phyloP scores from a whole-genome alignment of 495 filamentous ascomycete species.

The Penicillium daleae region DNA sequence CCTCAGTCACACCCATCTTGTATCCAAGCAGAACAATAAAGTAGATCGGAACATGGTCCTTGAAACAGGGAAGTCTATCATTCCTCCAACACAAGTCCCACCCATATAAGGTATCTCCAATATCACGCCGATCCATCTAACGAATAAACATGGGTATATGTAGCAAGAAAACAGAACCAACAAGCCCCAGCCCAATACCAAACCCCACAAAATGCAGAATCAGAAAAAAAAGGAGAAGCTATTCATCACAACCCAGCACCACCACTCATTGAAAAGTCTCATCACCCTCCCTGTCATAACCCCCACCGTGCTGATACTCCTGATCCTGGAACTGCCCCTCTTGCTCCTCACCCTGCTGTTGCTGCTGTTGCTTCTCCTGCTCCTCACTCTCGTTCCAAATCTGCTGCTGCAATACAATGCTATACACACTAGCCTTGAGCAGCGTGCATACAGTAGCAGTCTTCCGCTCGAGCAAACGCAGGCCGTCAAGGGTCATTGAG shows the following conservation, averaged over 20 bases:
- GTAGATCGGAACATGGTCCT: too few relatives aligned
- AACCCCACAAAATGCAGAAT: constrained; percentile 10
- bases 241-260: background rate
- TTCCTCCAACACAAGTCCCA: background rate
- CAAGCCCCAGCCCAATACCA: background rate
- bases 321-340: constrained; percentile 31
- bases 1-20: too few relatives aligned
- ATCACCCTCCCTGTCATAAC: constrained; percentile 37
- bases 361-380: constrained; percentile 38
- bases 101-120: background rate
- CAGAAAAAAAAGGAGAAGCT: constrained; percentile 14
- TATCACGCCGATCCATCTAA: constrained; percentile 1
- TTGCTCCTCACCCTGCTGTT: constrained; percentile 20
- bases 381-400: constrained; percentile 67
- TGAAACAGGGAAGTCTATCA: background rate
- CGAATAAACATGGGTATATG: constrained; percentile 8
- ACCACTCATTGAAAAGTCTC: constrained; percentile 34
- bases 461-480: constrained; percentile 89
- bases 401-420: constrained; percentile 96
- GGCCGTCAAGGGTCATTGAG: constrained; percentile 62
- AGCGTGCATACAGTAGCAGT: constrained; percentile 91
- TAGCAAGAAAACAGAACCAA: background rate
- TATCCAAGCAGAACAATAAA: too few relatives aligned
- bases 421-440: constrained; percentile 97
- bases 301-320: constrained; percentile 37